Conservation (phyloP, 2,329 filamentous ascomycete genomes). For the Sporothrix euskadiensis region DNA sequence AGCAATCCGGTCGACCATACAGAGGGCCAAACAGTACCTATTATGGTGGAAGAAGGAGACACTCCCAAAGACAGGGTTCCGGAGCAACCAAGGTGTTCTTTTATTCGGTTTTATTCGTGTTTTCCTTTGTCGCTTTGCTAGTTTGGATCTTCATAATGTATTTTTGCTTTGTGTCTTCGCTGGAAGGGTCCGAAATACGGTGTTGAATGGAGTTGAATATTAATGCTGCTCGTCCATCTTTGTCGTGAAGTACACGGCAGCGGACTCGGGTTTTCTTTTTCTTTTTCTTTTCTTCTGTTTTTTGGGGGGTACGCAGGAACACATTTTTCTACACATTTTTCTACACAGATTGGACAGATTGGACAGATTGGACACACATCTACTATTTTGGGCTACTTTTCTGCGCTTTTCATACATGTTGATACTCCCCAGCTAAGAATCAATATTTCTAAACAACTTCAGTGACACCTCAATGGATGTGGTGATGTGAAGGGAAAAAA, state of each 20-base stretch:
- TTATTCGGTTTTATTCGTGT: neutral
- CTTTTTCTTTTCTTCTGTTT: neutral
- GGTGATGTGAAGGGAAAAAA: neutral
- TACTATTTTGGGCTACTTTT: neutral
- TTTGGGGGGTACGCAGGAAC: neutral
- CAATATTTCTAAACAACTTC: neutral
- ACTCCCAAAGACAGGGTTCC: neutral
- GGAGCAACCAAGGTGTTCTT: slow-evolving; percentile 11
- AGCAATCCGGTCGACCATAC: slow-evolving; percentile 10
- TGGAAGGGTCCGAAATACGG: neutral
- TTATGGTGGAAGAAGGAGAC: neutral
- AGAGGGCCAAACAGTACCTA: slow-evolving; percentile 21
- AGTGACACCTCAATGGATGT: neutral
- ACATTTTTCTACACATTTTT: neutral
- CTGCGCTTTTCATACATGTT: neutral
- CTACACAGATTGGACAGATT: slow-evolving; percentile 22
- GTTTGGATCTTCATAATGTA: neutral
- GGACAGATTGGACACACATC: slow-evolving; percentile 14
- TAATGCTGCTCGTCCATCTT: neutral
- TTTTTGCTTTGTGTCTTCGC: neutral
- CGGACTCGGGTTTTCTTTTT: neutral
- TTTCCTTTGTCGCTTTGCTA: neutral
- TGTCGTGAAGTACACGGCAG: neutral
- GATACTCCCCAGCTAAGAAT: neutral
- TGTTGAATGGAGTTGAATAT: slow-evolving; percentile 6